Evolutionary conservation across 352 stramenopile species (phyloP), one percentile per base, ranked within the genome.

Genomic region (Phytopythium montanum): DNA sequence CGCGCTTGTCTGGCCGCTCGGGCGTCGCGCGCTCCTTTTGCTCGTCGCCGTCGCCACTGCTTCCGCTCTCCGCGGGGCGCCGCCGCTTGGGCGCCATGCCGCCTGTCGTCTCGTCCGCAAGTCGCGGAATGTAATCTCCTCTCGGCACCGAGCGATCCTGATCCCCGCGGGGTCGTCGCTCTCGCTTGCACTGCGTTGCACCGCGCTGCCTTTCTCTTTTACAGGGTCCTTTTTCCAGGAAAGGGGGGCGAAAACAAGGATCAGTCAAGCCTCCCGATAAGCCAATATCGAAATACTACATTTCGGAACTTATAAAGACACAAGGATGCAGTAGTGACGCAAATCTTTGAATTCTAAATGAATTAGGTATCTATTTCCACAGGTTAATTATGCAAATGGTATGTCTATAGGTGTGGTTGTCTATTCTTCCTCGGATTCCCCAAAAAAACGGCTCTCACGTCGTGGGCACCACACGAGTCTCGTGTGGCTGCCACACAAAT

Each of bases 361-460:
- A n/a, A n/a, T n/a, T n/a, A n/a, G n/a, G n/a, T n/a, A n/a, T n/a
- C n/a, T n/a, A n/a, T n/a, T n/a, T n/a, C n/a, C n/a, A n/a, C n/a
- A n/a, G n/a, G n/a, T n/a, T n/a, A n/a, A n/a, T n/a, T n/a, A n/a
- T n/a, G n/a, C n/a, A n/a, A n/a, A n/a, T n/a, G n/a, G n/a, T n/a
- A n/a, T n/a, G n/a, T n/a, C n/a, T n/a, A n/a, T n/a, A n/a, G n/a
- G n/a, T n/a, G n/a, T n/a, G n/a, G n/a, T n/a, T n/a, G n/a, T n/a
- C n/a, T n/a, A n/a, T n/a, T n/a, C 31, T 36, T 36, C 31, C 31
- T 36, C 31, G 31, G 31, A 36, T 36, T 36, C 31, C 19, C n/a
- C 52, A 52, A 66, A 58, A 64, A 68, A 71, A 69, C 54, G 62
- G 69, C 59, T 70, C 59, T 72, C 57, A 65, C 1, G 49, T 8